Percentiles rank a stretch among this genome's conserved stretches.
phyloP scores from a whole-genome alignment of 2,329 filamentous ascomycete species.

The Pseudogymnoascus sp. region DNA sequence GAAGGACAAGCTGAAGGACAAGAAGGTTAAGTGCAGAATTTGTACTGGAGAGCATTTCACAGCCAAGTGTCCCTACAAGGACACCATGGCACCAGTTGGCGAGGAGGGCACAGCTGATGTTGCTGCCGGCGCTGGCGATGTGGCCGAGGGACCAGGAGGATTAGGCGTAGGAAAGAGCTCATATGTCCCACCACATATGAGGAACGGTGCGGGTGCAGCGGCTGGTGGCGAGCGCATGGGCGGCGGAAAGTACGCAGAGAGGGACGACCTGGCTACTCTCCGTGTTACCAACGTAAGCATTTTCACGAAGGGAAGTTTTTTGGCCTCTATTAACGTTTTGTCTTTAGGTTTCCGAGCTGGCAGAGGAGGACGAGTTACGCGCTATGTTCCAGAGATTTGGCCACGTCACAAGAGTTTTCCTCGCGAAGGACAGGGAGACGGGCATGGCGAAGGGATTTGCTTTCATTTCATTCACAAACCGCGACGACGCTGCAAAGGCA shows the following conservation, averaged over 20 bases:
- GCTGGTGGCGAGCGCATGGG: constrained; percentile 71
- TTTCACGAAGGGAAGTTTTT: background rate
- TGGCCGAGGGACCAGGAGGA: constrained; percentile 42
- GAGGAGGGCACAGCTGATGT: constrained; percentile 48
- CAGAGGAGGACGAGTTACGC: constrained; percentile 88
- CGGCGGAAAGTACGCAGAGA: constrained; percentile 75
- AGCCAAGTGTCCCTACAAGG: constrained; percentile 97
- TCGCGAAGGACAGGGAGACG: constrained; percentile 96
- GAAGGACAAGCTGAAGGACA: constrained; percentile 87
- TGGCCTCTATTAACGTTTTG: constrained; percentile 16
- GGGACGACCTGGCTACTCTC: constrained; percentile 92
- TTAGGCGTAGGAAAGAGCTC: constrained; percentile 64
- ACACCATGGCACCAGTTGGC: constrained; percentile 89
- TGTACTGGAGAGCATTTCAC: constrained; percentile 99
- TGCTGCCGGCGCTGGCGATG: constrained; percentile 42
- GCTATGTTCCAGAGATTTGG: constrained; percentile 98
- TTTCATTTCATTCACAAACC: constrained; percentile 93
- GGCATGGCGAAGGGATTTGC: constrained; percentile 96
- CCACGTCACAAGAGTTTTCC: constrained; percentile 91
- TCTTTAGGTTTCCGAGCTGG: constrained; percentile 85
- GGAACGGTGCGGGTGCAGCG: constrained; percentile 55
- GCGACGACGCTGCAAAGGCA: constrained; percentile 80
- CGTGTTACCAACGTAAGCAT: constrained; percentile 89
- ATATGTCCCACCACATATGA: constrained; percentile 90
- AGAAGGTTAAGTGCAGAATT: constrained; percentile 99